Conservation (phyloP, 768 basidiomycete genomes). For the Piloderma croceum region DNA sequence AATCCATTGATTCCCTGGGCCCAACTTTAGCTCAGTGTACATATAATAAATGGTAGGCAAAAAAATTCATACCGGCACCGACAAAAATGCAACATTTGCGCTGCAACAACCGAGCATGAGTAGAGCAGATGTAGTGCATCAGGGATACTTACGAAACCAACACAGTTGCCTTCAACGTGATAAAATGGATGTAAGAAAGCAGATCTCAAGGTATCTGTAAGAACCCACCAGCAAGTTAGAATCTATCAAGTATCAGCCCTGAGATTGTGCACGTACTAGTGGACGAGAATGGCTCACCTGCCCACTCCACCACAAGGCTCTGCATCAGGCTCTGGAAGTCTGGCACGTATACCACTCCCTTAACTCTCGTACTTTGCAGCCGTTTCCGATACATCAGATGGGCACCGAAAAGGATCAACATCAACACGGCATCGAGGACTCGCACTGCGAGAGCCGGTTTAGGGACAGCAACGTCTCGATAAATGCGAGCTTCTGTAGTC, state of each 20-base stretch:
- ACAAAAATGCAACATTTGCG: constrained; percentile 19
- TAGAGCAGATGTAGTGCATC: background rate
- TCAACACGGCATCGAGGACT: constrained; percentile 12
- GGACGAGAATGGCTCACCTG: constrained; percentile 12
- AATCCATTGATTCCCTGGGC: constrained; percentile 13
- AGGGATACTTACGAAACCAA: constrained; percentile 10
- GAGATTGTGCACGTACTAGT: background rate
- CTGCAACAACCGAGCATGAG: constrained; percentile 3
- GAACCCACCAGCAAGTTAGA: constrained; percentile 15
- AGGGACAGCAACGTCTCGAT: constrained; percentile 7
- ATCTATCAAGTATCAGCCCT: constrained; percentile 5
- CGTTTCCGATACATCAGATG: constrained; percentile 18
- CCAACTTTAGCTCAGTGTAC: background rate
- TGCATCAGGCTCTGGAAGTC: constrained; percentile 15
- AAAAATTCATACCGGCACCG: constrained; percentile 14
- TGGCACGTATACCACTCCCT: constrained; percentile 11
- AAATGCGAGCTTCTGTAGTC: constrained; percentile 5
- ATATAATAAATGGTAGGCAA: background rate
- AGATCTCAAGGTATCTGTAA: background rate
- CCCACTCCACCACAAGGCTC: constrained; percentile 20
- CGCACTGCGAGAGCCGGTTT: constrained; percentile 6
- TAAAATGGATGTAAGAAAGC: background rate
- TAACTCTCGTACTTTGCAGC: constrained; percentile 12
- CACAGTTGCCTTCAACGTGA: constrained; percentile 10
- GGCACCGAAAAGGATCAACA: constrained; percentile 14